Conservation (phyloP, 1,139 yeast species). For the Suhomyces bolitotheri region DNA sequence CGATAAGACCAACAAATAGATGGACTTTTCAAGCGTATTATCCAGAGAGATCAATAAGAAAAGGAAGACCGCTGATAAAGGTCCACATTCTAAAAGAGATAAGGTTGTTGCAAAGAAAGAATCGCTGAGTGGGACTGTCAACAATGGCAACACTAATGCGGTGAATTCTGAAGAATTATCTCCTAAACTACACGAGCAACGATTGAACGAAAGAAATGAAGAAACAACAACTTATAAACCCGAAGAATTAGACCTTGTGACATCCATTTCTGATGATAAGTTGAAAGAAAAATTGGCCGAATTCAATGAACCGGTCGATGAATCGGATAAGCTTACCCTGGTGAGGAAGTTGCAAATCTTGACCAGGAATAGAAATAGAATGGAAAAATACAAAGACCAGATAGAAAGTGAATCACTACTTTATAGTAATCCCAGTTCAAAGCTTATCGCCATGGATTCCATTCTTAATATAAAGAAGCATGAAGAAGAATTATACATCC, state of each 20-base stretch:
- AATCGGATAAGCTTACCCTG: slow-evolving; percentile 25
- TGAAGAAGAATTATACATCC: slow-evolving; percentile 35
- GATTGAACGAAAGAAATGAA: no score
- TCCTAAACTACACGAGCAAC: no score
- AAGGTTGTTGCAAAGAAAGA: no score
- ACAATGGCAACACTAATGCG: no score
- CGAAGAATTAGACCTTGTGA: slow-evolving; percentile 15
- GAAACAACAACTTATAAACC: no score
- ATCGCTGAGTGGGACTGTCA: no score
- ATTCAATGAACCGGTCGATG: slow-evolving; percentile 20
- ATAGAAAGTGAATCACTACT: slow-evolving; percentile 25
- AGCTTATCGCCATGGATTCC: slow-evolving; percentile 31
- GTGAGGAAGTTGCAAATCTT: slow-evolving; percentile 27
- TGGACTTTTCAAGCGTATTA: slow-evolving; percentile 38
- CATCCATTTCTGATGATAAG: slow-evolving; percentile 22
- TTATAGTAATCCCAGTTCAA: slow-evolving; percentile 17
- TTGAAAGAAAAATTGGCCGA: slow-evolving; percentile 24
- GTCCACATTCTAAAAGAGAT: no score
- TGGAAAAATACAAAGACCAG: slow-evolving; percentile 18
- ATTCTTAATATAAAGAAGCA: slow-evolving; percentile 30
- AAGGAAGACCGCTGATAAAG: slow-evolving; percentile 13
- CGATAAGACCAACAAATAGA: no score
- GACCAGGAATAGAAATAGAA: slow-evolving; percentile 19
- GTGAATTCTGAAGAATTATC: no score
- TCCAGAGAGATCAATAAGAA: slow-evolving; percentile 38